A percentile compares a stretch with the other conserved stretches of the same genome.
These are phyloP conservation scores for Pyrrhoderma lamaoense DNA, from an alignment of 1,284 basidiomycete species.

Conservation along the genomic window DNA sequence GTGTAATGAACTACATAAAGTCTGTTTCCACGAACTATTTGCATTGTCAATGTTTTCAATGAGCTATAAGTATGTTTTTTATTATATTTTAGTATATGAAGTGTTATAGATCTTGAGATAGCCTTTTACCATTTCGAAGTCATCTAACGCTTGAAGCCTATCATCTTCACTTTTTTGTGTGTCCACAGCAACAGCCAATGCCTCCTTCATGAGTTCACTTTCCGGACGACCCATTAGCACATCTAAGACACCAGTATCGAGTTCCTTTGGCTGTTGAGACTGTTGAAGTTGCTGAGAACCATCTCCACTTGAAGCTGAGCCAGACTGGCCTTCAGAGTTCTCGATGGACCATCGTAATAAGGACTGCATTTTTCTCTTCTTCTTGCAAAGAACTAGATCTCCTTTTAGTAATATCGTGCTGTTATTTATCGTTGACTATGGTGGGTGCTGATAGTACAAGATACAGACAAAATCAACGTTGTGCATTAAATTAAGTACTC, in stretches of 20 bases:
- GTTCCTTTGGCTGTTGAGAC: slow-evolving; percentile 29
- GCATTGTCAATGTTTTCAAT: slow-evolving; percentile 96
- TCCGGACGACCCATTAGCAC: slow-evolving; percentile 83
- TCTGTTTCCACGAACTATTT: slow-evolving; percentile 50
- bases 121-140: slow-evolving; percentile 83
- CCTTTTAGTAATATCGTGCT: neutral
- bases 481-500: too few relatives aligned
- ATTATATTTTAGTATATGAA: neutral
- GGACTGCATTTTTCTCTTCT: slow-evolving; percentile 48
- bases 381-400: neutral
- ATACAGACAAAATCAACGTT: too few relatives aligned
- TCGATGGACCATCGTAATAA: slow-evolving; percentile 72
- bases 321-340: slow-evolving; percentile 36
- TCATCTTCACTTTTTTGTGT: slow-evolving; percentile 52
- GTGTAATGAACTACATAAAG: neutral
- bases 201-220: slow-evolving; percentile 82
- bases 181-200: slow-evolving; percentile 69
- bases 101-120: neutral
- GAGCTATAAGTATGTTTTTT: slow-evolving; percentile 46
- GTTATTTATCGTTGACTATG: neutral
- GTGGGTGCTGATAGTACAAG: neutral
- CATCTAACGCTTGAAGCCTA: slow-evolving; percentile 77
- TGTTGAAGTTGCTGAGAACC: slow-evolving; percentile 26
- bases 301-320: slow-evolving; percentile 21
- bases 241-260: slow-evolving; percentile 80